Conservation (phyloP, 177 flowering plant genomes). For the Vitis hybrid region DNA sequence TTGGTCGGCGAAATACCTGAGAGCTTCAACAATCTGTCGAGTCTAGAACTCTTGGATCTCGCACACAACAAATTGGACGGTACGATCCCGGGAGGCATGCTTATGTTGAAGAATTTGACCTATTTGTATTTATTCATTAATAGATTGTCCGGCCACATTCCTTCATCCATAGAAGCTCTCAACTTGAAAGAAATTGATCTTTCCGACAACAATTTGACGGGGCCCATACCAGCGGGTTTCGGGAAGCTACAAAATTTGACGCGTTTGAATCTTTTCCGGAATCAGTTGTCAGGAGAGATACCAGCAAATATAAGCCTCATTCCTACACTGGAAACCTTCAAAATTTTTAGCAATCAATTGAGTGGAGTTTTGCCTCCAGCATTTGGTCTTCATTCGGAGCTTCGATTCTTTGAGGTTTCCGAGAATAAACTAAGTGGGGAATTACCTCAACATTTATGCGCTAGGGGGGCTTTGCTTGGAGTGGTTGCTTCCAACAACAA, state of each 20-base stretch:
- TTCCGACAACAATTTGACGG: conserved; percentile 31
- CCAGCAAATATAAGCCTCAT: conserved; percentile 29
- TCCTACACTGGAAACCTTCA: conserved; percentile 23
- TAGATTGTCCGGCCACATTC: conserved; percentile 33
- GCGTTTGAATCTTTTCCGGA: conserved; percentile 19
- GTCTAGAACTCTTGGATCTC: conserved; percentile 29
- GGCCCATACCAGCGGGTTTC: conserved; percentile 34
- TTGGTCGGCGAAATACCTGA: conserved; percentile 39
- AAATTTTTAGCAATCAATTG: conserved; percentile 31
- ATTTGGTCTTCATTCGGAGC: conserved; percentile 35
- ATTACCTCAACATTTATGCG: conserved; percentile 45
- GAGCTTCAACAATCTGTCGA: conserved; percentile 17
- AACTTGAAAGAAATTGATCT: conserved; percentile 32
- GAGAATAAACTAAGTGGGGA: conserved; percentile 38
- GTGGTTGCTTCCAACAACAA: conserved; percentile 41
- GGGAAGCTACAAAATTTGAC: conserved; percentile 27
- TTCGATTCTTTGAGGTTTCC: conserved; percentile 32
- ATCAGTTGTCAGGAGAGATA: conserved; percentile 34
- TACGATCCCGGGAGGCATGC: conserved; percentile 25
- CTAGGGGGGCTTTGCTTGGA: conserved; percentile 28
- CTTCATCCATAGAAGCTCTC: conserved; percentile 16
- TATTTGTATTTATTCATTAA: conserved; percentile 25
- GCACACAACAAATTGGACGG: conserved; percentile 26
- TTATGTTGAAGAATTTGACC: conserved; percentile 30
- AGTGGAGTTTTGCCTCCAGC: conserved; percentile 36